These are phyloP conservation scores for Noccaea caerulescens DNA, from an alignment of 345 rosid species.

Conservation along the genomic window DNA sequence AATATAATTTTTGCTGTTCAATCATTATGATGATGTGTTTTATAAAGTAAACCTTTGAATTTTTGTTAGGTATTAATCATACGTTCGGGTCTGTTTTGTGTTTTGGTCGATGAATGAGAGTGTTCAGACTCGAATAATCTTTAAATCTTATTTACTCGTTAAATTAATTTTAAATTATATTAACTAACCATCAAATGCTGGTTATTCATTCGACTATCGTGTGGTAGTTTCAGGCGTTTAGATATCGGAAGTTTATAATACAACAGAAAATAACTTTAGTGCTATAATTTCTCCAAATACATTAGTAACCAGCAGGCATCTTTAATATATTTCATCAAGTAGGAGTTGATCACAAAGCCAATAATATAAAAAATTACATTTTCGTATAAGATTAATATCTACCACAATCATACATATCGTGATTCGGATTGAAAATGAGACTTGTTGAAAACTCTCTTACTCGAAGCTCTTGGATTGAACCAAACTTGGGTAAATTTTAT, in stretches of 20 bases:
- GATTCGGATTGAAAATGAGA: background rate
- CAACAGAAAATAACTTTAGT: background rate
- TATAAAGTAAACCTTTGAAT: background rate
- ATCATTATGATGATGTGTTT: slow-evolving; percentile 7
- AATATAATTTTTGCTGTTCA: slow-evolving; percentile 12
- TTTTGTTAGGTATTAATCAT: background rate
- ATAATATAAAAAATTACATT: too few species aligned
- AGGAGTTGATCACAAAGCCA: too few species aligned
- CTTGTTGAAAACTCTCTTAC: background rate
- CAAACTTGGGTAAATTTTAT: background rate
- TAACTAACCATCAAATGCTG: background rate
- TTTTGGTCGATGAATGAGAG: background rate
- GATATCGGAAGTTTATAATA: background rate
- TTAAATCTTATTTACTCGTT: background rate
- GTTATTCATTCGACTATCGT: background rate
- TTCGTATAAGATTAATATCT: too few species aligned
- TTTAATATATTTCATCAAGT: too few species aligned
- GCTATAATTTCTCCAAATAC: background rate
- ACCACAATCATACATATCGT: too few species aligned
- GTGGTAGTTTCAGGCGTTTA: background rate
- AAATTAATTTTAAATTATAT: background rate
- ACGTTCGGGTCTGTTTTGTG: background rate
- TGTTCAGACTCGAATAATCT: background rate
- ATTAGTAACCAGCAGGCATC: too few species aligned
- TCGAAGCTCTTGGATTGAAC: background rate